These are phyloP conservation scores for Syzygium syzygioides DNA, from an alignment of 441 rosid species.

Conservation along the genomic window DNA sequence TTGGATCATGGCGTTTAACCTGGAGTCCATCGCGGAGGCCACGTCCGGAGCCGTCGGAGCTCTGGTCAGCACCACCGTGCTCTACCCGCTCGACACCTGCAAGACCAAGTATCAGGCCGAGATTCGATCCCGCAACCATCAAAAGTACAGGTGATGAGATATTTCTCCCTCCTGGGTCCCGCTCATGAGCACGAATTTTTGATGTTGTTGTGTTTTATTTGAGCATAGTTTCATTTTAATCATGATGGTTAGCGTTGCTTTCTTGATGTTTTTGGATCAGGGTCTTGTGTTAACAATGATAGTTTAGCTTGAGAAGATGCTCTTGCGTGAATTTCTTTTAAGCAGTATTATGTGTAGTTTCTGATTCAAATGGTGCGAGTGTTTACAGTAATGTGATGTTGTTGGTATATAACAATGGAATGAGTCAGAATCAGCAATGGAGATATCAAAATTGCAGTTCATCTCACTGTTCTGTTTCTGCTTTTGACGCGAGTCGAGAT, in stretches of 20 bases:
- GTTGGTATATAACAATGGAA: rapidly evolving
- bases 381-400: not conserved
- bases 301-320: not conserved
- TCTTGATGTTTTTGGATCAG: not conserved
- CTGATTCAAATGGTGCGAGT: not conserved
- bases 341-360: not conserved
- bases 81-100: constrained; percentile 93
- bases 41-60: constrained; percentile 82
- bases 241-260: not conserved
- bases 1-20: constrained; percentile 21
- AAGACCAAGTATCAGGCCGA: constrained; percentile 92
- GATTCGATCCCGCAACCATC: constrained; percentile 51
- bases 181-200: not conserved
- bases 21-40: constrained; percentile 63
- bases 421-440: not conserved
- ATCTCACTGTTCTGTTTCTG: not conserved
- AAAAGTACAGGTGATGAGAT: constrained; percentile 50
- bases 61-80: constrained; percentile 73
- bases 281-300: rapidly evolving
- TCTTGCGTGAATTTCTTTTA: not conserved
- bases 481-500: not conserved
- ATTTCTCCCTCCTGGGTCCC: not conserved
- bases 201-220: not conserved
- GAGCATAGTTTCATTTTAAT: not conserved
- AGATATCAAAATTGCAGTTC: not conserved